Evolutionary conservation across 257 asterid genomes (phyloP), one percentile per base, ranked within the genome.

Genomic region (Paulownia fortunei): DNA sequence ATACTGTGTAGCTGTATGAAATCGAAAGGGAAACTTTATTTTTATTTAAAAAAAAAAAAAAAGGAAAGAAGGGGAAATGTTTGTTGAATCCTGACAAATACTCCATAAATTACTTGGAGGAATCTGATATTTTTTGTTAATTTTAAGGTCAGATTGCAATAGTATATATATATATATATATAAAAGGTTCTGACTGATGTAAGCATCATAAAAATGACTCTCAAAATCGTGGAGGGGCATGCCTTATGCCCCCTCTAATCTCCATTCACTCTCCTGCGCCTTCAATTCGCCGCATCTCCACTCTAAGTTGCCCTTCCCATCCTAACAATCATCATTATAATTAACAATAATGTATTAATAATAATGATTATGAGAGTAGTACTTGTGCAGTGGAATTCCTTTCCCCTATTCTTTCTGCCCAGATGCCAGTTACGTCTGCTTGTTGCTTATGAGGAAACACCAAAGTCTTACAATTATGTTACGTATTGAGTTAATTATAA

Each of bases 381-480:
- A 34, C 3, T 34, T 34, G 37, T 34, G 37, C 5, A 34, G 5
- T 34, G 37, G 37, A 34, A 34, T 34, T 5, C 37, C 41, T 11
- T 24, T 46, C 73, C 26, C 26, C 73, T 68, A 11, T 68, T 68
- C 6, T 16, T 27, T 16, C 51, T 44, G 3, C 21, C 39, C n/a
- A n/a, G n/a, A n/a, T n/a, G n/a, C 74, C 30, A 9, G 32, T 32
- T 70, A n/a, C 30, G 73, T 39, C 32, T 6, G 30, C 67, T 44
- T 64, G 73, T 65, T 76, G 80, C 74, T 65, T 76, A 64, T 36
- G 58, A 21, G 74, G 74, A 76, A 76, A 76, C 80, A 51, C 41
- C 12, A 11, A 62, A 15, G 13, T 6, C 44, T 37, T 37, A 44
- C 58, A 39, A 39, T 0, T n/a, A 0, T 6, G 1, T 15, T 4